A percentile compares a stretch with the other conserved stretches of the same genome.
Conservation (phyloP, 108 stramenopile species). For the Pseudonitzschia multiseries region DNA sequence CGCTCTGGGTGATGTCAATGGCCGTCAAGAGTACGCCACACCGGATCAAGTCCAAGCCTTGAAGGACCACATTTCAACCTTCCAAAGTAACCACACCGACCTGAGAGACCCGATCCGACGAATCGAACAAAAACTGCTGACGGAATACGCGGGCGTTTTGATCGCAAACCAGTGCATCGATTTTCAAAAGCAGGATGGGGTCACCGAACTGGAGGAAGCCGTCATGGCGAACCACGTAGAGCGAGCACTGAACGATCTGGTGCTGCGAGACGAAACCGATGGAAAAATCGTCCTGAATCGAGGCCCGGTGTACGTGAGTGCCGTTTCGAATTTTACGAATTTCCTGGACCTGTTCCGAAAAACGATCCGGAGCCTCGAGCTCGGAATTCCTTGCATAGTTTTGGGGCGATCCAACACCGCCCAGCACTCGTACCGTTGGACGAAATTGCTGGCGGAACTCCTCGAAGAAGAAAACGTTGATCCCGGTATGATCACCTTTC, state of each 20-base stretch:
- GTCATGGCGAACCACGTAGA: conserved; percentile 81
- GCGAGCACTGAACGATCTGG: conserved; percentile 74
- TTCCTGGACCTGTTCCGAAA: conserved; percentile 89
- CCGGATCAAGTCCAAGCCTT: conserved; percentile 57
- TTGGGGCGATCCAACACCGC: conserved; percentile 68
- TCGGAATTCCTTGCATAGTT: conserved; percentile 79
- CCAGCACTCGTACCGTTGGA: conserved; percentile 84
- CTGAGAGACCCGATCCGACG: conserved; percentile 54
- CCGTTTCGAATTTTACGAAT: conserved; percentile 86
- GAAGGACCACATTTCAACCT: conserved; percentile 59
- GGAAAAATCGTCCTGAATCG: conserved; percentile 56
- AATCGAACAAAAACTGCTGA: conserved; percentile 67
- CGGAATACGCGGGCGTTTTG: conserved; percentile 57
- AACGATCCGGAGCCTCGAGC: conserved; percentile 69
- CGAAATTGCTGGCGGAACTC: conserved; percentile 52
- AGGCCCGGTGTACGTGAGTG: conserved; percentile 66
- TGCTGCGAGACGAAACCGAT: conserved; percentile 59
- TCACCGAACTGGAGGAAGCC: conserved; percentile 85
- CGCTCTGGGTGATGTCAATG: conserved; percentile 65
- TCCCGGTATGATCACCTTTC: conserved; percentile 73
- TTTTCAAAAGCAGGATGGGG: conserved; percentile 86
- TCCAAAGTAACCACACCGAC: conserved; percentile 51
- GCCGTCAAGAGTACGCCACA: conserved; percentile 63
- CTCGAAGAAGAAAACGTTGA: conserved; percentile 58
- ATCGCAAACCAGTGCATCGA: conserved; percentile 85